Percentiles rank a stretch among this genome's conserved stretches.
These are phyloP conservation scores for Nigrograna mackinnonii DNA, from an alignment of 2,329 filamentous ascomycete species.

Conservation along the genomic window DNA sequence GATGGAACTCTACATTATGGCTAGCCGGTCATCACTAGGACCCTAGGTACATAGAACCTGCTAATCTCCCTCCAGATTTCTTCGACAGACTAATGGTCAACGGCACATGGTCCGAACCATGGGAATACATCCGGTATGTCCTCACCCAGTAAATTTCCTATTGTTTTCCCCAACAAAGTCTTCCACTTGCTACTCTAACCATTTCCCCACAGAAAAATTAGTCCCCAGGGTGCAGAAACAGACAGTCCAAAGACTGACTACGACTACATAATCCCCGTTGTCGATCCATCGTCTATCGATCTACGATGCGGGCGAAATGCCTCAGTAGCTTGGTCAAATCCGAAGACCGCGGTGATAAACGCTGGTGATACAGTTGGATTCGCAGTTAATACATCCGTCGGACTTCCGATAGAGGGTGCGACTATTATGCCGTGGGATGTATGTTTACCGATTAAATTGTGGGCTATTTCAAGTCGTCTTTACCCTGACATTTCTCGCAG, in stretches of 20 bases:
- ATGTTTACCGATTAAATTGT: not conserved
- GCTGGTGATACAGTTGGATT: slow-evolving; percentile 18
- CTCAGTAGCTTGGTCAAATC: slow-evolving; percentile 8
- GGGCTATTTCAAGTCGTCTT: not conserved
- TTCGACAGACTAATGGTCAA: slow-evolving; percentile 18
- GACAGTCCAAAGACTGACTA: slow-evolving; percentile 8
- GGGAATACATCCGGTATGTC: slow-evolving; percentile 19
- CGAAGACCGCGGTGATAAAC: slow-evolving; percentile 13
- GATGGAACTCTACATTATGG: not conserved
- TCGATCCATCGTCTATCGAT: slow-evolving; percentile 9
- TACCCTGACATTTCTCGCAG: not conserved
- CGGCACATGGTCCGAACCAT: slow-evolving; percentile 12
- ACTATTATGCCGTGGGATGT: slow-evolving; percentile 14
- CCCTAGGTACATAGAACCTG: not conserved
- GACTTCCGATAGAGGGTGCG: slow-evolving; percentile 1
- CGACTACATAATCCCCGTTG: slow-evolving; percentile 10
- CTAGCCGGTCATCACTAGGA: not conserved
- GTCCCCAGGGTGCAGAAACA: slow-evolving; percentile 5
- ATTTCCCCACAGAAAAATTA: not conserved
- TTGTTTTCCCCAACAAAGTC: no score
- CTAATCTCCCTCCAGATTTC: slow-evolving; percentile 8
- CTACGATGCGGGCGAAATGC: slow-evolving; percentile 15
- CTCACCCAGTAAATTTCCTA: not conserved
- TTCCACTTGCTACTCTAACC: not conserved
- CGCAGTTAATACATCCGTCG: slow-evolving; percentile 5